phyloP scores from a whole-genome alignment of 192 early-diverging fungal species.

The Gonapodya sp. region DNA sequence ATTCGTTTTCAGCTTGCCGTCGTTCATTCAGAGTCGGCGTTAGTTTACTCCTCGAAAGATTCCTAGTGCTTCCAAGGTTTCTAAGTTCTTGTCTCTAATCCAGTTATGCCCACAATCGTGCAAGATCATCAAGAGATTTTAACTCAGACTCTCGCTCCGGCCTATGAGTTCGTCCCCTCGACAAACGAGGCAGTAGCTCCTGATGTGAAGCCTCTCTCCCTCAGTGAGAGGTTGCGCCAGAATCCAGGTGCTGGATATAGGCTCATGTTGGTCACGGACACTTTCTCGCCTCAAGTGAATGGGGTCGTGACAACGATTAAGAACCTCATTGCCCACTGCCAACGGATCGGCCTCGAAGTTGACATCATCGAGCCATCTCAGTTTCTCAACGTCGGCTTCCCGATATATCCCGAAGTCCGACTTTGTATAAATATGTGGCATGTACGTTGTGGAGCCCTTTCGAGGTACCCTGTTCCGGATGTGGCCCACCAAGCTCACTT shows the following conservation, averaged over 20 bases:
- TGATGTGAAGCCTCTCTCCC: neutral
- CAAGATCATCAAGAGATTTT: no score
- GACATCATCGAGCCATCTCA: constrained; percentile 11
- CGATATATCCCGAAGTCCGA: constrained; percentile 4
- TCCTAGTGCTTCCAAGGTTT: no score
- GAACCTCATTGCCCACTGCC: neutral
- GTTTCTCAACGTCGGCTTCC: constrained; percentile 6
- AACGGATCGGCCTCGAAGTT: neutral
- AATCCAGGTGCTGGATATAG: neutral
- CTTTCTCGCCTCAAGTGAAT: neutral
- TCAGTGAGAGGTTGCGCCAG: neutral
- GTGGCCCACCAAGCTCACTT: neutral
- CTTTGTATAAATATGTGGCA: neutral
- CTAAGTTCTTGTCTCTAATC: no score
- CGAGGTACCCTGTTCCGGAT: neutral
- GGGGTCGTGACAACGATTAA: constrained; percentile 8
- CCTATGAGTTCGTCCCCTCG: no score
- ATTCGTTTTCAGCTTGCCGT: no score
- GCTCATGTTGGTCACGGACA: neutral
- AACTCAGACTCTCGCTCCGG: no score
- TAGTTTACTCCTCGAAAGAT: no score
- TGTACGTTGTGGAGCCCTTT: neutral
- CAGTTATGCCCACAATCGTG: no score
- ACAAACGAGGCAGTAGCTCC: no score
- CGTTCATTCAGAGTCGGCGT: no score